phyloP scores from a whole-genome alignment of 2,329 filamentous ascomycete genomes.

The Diaporthe nobilis region DNA sequence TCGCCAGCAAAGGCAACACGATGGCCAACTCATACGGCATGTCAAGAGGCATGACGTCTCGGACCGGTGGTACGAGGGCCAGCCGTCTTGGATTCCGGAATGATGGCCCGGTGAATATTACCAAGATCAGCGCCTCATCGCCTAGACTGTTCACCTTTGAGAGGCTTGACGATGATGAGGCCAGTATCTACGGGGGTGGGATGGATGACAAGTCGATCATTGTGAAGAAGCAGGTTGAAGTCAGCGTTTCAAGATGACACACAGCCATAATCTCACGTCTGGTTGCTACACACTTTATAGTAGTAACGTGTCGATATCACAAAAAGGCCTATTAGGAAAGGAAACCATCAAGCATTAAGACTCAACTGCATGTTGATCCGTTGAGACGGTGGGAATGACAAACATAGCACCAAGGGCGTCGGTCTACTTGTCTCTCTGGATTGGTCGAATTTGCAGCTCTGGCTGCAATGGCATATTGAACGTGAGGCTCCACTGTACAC shows the following conservation, averaged over 20 bases:
- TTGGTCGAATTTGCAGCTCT: too few species aligned
- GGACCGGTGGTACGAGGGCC: background rate
- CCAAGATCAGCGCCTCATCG: slow-evolving; percentile 8
- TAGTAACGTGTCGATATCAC: too few species aligned
- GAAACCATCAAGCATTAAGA: too few species aligned
- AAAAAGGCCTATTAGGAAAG: too few species aligned
- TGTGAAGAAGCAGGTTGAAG: slow-evolving; percentile 36
- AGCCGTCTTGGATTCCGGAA: slow-evolving; percentile 13
- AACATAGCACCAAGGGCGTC: too few species aligned
- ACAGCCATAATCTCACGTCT: too few species aligned
- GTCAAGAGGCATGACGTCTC: slow-evolving; percentile 11
- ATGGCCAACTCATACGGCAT: slow-evolving; percentile 8
- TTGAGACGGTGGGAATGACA: too few species aligned
- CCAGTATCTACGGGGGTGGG: slow-evolving; percentile 11
- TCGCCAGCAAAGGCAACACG: slow-evolving; percentile 32
- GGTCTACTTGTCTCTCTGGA: too few species aligned
- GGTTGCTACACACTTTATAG: too few species aligned
- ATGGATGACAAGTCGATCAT: slow-evolving; percentile 36
- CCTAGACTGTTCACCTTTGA: slow-evolving; percentile 26
- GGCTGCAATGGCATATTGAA: too few species aligned
- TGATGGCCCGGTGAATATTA: background rate
- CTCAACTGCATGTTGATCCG: too few species aligned
- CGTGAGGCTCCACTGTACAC: too few species aligned
- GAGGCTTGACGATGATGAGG: slow-evolving; percentile 27
- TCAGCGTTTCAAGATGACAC: slow-evolving; percentile 3